These are phyloP conservation scores for Triadica sebifera DNA, from an alignment of 345 rosid species.

Conservation along the genomic window DNA sequence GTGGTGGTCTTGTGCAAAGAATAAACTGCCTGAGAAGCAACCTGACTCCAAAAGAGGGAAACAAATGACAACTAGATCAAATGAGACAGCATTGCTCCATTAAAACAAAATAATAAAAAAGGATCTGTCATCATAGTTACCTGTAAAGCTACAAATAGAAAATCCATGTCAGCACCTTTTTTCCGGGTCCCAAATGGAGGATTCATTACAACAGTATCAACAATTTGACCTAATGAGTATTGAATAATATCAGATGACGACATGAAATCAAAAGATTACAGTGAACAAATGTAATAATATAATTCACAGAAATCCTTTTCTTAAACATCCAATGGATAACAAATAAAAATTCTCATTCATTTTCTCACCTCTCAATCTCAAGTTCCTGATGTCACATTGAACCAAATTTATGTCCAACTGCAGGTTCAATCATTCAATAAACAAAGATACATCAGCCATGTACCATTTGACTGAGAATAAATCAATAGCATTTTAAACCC, in stretches of 20 bases:
- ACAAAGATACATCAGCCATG: constrained; percentile 17
- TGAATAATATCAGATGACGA: constrained; percentile 7
- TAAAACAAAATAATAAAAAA: background rate
- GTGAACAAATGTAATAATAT: background rate
- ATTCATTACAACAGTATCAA: constrained; percentile 89
- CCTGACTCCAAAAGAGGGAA: constrained; percentile 36
- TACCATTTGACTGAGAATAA: background rate
- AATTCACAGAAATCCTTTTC: background rate
- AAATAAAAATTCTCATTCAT: background rate
- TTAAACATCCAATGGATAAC: constrained; percentile 2
- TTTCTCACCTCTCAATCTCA: constrained; percentile 64
- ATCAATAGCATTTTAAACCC: background rate
- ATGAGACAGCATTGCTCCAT: background rate
- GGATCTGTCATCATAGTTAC: constrained; percentile 26
- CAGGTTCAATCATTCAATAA: constrained; percentile 22
- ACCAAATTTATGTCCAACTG: constrained; percentile 80
- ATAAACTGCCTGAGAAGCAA: constrained; percentile 83
- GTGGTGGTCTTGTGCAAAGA: constrained; percentile 98
- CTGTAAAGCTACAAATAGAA: constrained; percentile 69
- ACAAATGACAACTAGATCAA: constrained; percentile 4
- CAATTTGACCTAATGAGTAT: constrained; percentile 45
- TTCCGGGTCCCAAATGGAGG: constrained; percentile 95
- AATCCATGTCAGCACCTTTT: constrained; percentile 90
- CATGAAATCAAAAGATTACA: background rate
- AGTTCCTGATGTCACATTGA: constrained; percentile 62